Percentiles rank a stretch among this genome's conserved stretches.
These are phyloP conservation scores for Neurospora sp. DNA, from an alignment of 495 filamentous ascomycete species.

Conservation along the genomic window DNA sequence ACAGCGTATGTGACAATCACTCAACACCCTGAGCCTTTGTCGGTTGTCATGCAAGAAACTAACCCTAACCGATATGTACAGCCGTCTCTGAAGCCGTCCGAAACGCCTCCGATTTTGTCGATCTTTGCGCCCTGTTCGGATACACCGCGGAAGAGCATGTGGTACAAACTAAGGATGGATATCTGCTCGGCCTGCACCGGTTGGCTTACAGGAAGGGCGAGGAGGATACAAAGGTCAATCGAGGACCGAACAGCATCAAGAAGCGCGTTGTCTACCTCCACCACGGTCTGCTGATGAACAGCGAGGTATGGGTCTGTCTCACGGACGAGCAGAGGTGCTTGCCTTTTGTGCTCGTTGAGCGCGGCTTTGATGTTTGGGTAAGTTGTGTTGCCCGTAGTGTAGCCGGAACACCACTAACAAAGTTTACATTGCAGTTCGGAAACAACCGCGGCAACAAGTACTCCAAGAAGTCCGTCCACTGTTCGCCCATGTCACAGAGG, in stretches of 20 bases:
- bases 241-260: conserved; percentile 54
- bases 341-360: conserved; percentile 82
- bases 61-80: conserved; percentile 5
- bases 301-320: conserved; percentile 93
- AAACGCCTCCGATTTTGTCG: conserved; percentile 80
- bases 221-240: conserved; percentile 63
- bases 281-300: conserved; percentile 96
- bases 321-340: conserved; percentile 78
- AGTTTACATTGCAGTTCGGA: conserved; percentile 48
- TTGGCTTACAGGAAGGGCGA: conserved; percentile 73
- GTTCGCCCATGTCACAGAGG: conserved; percentile 57
- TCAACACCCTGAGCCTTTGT: neutral
- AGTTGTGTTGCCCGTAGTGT: conserved; percentile 12
- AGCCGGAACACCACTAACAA: neutral
- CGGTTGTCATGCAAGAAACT: neutral
- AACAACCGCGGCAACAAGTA: conserved; percentile 99
- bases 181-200: conserved; percentile 83
- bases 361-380: conserved; percentile 94
- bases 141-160: conserved; percentile 95
- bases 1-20: conserved; percentile 30
- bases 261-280: conserved; percentile 93
- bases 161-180: conserved; percentile 88
- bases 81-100: conserved; percentile 43
- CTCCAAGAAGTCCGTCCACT: conserved; percentile 77
- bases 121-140: conserved; percentile 78